phyloP scores from a whole-genome alignment of 176 grass and related monocot genomes.

The Avena atlantica region DNA sequence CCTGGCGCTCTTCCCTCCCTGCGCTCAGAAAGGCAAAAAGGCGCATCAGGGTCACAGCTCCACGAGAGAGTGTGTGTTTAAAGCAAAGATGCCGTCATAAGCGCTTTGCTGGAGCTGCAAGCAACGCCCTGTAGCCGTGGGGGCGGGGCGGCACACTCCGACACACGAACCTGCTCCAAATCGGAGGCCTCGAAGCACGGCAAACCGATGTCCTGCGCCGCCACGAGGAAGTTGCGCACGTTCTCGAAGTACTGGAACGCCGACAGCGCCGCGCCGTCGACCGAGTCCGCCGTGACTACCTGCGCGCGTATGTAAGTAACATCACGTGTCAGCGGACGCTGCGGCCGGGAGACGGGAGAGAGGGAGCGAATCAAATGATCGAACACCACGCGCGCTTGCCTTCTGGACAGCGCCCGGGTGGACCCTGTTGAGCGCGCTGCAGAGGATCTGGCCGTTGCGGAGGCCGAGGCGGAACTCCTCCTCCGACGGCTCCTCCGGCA shows the following conservation, averaged over 20 bases:
- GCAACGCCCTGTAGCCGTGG: constrained; percentile 42
- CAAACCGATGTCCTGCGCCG: constrained; percentile 83
- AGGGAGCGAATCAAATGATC: constrained; percentile 32
- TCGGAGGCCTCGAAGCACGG: constrained; percentile 96
- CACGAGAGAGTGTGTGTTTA: constrained; percentile 36
- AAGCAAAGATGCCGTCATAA: constrained; percentile 46
- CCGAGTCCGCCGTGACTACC: constrained; percentile 91
- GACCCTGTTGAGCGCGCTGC: constrained; percentile 92
- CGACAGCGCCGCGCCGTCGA: constrained; percentile 95
- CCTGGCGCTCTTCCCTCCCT: constrained; percentile 98
- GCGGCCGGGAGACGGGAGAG: background rate
- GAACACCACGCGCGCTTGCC: constrained; percentile 40
- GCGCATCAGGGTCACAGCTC: constrained; percentile 49
- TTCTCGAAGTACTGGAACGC: constrained; percentile 99
- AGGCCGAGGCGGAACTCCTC: constrained; percentile 95
- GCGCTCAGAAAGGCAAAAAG: constrained; percentile 55
- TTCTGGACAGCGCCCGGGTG: constrained; percentile 91
- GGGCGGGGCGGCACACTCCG: background rate
- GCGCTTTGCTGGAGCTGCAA: constrained; percentile 52
- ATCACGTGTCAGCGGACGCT: constrained; percentile 9
- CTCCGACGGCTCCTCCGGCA: constrained; percentile 92
- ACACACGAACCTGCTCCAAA: constrained; percentile 84
- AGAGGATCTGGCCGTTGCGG: constrained; percentile 93
- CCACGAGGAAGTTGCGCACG: constrained; percentile 95
- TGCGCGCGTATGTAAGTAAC: constrained; percentile 22